These are phyloP conservation scores for Hirsutella thompsonii DNA, from an alignment of 2,329 filamentous ascomycete species.

Conservation along the genomic window DNA sequence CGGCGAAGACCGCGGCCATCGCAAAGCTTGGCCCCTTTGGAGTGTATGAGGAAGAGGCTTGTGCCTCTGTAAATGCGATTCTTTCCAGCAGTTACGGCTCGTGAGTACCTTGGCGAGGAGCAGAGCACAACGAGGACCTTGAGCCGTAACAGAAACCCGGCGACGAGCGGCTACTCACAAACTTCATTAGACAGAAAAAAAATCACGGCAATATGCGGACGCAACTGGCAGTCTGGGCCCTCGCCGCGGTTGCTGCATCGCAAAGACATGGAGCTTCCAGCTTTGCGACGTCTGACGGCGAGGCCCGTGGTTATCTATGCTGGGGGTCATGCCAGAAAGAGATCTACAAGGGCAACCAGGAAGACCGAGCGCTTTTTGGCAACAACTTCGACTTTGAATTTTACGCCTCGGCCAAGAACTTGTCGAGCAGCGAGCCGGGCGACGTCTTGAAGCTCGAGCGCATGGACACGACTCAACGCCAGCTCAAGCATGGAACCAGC, in stretches of 20 bases:
- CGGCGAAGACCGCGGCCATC: no score
- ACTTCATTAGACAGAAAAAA: no score
- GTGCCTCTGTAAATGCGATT: no score
- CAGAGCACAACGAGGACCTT: no score
- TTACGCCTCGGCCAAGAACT: constrained; percentile 1
- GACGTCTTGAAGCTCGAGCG: constrained; percentile 1
- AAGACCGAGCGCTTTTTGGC: background rate
- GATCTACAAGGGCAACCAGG: background rate
- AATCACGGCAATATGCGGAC: background rate
- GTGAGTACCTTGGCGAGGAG: no score
- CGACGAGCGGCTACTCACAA: no score
- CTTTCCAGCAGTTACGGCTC: no score
- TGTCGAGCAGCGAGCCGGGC: background rate
- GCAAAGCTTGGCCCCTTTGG: no score
- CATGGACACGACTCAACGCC: background rate
- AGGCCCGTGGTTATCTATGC: background rate
- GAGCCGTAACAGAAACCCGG: no score
- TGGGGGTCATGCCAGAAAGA: background rate
- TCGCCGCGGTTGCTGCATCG: background rate
- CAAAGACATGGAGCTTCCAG: background rate
- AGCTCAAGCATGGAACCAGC: background rate
- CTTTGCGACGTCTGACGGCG: background rate
- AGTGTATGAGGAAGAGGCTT: no score
- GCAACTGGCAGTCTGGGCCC: background rate
- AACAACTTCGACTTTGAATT: constrained; percentile 2